Percentiles rank a stretch among this genome's conserved stretches.
phyloP scores from a whole-genome alignment of 202 grass and related monocot genomes.

The Dendrocalamus latiflorus region DNA sequence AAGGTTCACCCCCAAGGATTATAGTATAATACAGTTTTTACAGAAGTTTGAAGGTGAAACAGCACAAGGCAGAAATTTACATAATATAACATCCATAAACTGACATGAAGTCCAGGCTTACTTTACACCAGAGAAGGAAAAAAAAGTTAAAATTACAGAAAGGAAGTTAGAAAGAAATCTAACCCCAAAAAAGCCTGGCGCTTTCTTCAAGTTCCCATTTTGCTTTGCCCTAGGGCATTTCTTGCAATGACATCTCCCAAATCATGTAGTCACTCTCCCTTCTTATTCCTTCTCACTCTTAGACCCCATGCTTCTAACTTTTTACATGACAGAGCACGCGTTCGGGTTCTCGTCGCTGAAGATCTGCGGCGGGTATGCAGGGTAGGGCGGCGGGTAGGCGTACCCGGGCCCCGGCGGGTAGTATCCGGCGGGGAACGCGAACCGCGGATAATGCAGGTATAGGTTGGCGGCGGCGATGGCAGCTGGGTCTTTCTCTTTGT shows the following conservation, averaged over 20 bases:
- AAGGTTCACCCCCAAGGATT: background rate
- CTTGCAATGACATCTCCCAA: constrained; percentile 16
- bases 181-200: constrained; percentile 35
- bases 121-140: constrained; percentile 23
- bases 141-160: constrained; percentile 17
- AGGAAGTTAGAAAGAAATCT: background rate
- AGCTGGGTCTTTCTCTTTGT: constrained; percentile 5
- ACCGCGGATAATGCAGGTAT: constrained; percentile 33
- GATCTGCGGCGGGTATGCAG: constrained; percentile 30
- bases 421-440: constrained; percentile 25
- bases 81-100: constrained; percentile 16
- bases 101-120: constrained; percentile 22
- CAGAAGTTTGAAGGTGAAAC: constrained; percentile 17
- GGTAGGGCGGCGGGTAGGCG: background rate
- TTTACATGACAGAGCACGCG: constrained; percentile 81
- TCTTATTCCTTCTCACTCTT: constrained; percentile 11
- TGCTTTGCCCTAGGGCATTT: constrained; percentile 7
- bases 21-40: constrained; percentile 38
- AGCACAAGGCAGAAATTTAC: constrained; percentile 33
- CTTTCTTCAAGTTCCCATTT: constrained; percentile 43
- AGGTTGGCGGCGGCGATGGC: constrained; percentile 25
- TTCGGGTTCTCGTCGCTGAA: too few species aligned
- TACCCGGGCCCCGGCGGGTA: constrained; percentile 13
- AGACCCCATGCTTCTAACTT: background rate
- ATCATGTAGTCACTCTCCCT: background rate